phyloP scores from a whole-genome alignment of 768 basidiomycete genomes.

The Hirschioporus abietinus region DNA sequence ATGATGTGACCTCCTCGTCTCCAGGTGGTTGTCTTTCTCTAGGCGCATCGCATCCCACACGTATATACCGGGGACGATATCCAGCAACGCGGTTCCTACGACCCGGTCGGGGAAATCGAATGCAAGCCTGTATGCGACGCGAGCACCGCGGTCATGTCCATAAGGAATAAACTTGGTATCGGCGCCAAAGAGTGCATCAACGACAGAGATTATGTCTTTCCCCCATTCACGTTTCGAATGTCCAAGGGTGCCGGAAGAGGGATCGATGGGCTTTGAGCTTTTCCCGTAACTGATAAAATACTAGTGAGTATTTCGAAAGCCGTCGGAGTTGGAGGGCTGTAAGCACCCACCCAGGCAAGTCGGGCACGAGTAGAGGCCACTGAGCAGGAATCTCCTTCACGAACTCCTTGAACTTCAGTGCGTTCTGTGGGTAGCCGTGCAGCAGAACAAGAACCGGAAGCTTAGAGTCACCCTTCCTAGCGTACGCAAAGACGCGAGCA shows the following conservation, averaged over 20 bases:
- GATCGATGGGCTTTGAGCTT: slow-evolving; percentile 12
- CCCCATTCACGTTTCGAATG: slow-evolving; percentile 16
- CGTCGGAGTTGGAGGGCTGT: neutral
- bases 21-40: slow-evolving; percentile 10
- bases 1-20: slow-evolving; percentile 14
- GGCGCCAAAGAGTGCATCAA: slow-evolving; percentile 8
- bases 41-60: slow-evolving; percentile 16
- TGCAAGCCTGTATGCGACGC: slow-evolving; percentile 15
- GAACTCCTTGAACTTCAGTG: slow-evolving; percentile 16
- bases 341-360: slow-evolving; percentile 16
- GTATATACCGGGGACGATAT: slow-evolving; percentile 16
- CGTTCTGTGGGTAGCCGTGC: slow-evolving; percentile 20
- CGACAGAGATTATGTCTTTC: slow-evolving; percentile 14
- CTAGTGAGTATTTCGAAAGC: neutral
- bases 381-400: slow-evolving; percentile 6
- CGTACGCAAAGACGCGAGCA: slow-evolving; percentile 10
- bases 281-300: slow-evolving; percentile 12
- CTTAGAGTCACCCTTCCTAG: neutral
- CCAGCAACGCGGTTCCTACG: slow-evolving; percentile 13
- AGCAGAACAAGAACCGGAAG: slow-evolving; percentile 15
- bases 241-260: slow-evolving; percentile 9
- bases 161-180: slow-evolving; percentile 13
- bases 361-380: slow-evolving; percentile 15
- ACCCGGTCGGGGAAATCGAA: slow-evolving; percentile 17
- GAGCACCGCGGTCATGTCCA: slow-evolving; percentile 18